A percentile compares a stretch with the other conserved stretches of the same genome.
Evolutionary conservation across 768 basidiomycete species (phyloP).

Genomic region (Hemileccinum impolitum): DNA sequence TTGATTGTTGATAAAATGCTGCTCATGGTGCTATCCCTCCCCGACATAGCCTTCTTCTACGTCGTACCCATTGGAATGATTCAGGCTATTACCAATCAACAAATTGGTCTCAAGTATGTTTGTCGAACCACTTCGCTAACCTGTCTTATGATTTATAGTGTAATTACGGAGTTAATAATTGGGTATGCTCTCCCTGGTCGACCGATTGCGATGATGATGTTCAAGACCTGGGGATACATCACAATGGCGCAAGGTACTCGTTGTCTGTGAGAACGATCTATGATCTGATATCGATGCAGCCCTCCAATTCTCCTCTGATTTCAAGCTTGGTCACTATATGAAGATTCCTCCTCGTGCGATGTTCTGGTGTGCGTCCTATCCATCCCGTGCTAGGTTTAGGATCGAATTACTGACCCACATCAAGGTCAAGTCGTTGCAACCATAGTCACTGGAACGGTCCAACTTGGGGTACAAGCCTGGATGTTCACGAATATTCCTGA

Average conservation of each 20-base stretch:
- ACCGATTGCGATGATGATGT: slow-evolving; percentile 80
- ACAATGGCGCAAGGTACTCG: slow-evolving; percentile 46
- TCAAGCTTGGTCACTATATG: slow-evolving; percentile 78
- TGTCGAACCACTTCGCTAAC: neutral
- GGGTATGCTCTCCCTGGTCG: slow-evolving; percentile 56
- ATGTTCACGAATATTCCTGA: slow-evolving; percentile 42
- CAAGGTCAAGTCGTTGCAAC: slow-evolving; percentile 58
- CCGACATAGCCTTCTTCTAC: slow-evolving; percentile 47
- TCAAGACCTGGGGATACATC: slow-evolving; percentile 72
- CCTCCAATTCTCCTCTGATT: slow-evolving; percentile 63
- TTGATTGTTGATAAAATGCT: neutral
- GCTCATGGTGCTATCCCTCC: neutral
- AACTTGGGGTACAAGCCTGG: slow-evolving; percentile 67
- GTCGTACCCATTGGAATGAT: slow-evolving; percentile 55
- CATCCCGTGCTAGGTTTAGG: neutral
- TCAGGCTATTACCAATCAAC: slow-evolving; percentile 77
- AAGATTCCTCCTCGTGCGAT: slow-evolving; percentile 64
- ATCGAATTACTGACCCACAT: neutral
- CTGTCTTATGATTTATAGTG: slow-evolving; percentile 14
- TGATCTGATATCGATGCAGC: slow-evolving; percentile 29
- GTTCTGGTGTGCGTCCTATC: slow-evolving; percentile 45
- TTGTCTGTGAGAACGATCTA: neutral
- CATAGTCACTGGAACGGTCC: slow-evolving; percentile 59
- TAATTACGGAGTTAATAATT: slow-evolving; percentile 52
- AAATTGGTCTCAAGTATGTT: slow-evolving; percentile 53